These are phyloP conservation scores for Wickerhamiella slavikovae DNA, from an alignment of 805 yeast genomes.

Conservation along the genomic window DNA sequence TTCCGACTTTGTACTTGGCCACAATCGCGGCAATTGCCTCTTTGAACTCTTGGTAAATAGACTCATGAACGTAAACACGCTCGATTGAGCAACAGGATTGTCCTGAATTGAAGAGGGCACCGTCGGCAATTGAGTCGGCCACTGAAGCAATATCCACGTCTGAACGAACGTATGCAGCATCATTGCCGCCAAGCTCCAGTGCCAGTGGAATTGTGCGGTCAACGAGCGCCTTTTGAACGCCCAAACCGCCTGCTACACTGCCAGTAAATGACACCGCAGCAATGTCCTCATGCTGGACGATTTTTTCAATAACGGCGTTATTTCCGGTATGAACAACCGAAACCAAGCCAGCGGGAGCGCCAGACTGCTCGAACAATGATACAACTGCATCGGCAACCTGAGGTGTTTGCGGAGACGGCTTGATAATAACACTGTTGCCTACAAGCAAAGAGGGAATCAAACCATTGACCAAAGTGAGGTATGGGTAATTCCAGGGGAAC, in stretches of 20 bases:
- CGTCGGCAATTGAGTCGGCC: slow-evolving; percentile 45
- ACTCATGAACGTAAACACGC: slow-evolving; percentile 58
- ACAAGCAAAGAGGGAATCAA: slow-evolving; percentile 73
- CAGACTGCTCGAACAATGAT: slow-evolving; percentile 47
- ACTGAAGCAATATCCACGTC: slow-evolving; percentile 49
- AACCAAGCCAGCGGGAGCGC: slow-evolving; percentile 65
- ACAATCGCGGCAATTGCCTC: slow-evolving; percentile 34
- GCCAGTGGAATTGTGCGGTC: slow-evolving; percentile 67
- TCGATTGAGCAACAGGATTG: slow-evolving; percentile 90
- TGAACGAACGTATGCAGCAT: slow-evolving; percentile 64
- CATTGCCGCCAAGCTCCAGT: slow-evolving; percentile 78
- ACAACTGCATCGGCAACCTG: slow-evolving; percentile 56
- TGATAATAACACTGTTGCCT: slow-evolving; percentile 67
- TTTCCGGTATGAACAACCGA: slow-evolving; percentile 59
- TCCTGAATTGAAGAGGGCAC: slow-evolving; percentile 77
- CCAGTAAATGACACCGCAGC: slow-evolving; percentile 78
- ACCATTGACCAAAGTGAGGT: slow-evolving; percentile 75
- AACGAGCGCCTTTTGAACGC: slow-evolving; percentile 47
- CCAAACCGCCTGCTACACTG: slow-evolving; percentile 60
- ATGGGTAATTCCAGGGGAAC: slow-evolving; percentile 88
- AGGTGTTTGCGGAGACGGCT: slow-evolving; percentile 79
- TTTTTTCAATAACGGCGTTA: slow-evolving; percentile 48
- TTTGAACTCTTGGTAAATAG: slow-evolving; percentile 33
- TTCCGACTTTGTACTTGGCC: slow-evolving; percentile 41
- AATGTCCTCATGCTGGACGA: slow-evolving; percentile 43